These are phyloP conservation scores for Fraxinus latifolia DNA, from an alignment of 305 asterid species.

Conservation along the genomic window DNA sequence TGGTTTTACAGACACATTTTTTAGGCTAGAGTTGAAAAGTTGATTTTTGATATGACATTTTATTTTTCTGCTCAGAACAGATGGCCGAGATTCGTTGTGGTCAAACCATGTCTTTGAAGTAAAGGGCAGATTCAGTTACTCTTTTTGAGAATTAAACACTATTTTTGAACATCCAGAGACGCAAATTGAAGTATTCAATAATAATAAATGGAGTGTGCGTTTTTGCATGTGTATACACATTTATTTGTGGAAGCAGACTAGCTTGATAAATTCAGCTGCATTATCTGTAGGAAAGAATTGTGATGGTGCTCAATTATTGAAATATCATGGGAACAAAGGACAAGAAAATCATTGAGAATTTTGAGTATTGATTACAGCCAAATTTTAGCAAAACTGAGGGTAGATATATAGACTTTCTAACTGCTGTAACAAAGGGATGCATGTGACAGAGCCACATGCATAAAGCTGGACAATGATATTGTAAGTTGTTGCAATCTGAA, in stretches of 20 bases:
- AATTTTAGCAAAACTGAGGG: background rate
- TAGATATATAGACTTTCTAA: background rate
- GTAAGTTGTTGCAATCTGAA: background rate
- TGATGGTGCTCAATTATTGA: background rate
- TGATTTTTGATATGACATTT: background rate
- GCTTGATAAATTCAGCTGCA: background rate
- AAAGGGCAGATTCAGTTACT: background rate
- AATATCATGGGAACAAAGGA: background rate
- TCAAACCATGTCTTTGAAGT: background rate
- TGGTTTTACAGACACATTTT: background rate
- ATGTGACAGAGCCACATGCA: background rate
- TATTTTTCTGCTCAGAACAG: background rate
- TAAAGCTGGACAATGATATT: background rate
- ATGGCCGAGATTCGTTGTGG: background rate
- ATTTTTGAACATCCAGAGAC: background rate
- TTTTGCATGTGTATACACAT: background rate
- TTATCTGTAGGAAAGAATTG: background rate
- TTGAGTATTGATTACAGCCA: background rate
- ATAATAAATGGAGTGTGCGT: background rate
- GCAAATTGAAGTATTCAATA: background rate
- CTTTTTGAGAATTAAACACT: background rate
- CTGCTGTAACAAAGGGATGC: background rate
- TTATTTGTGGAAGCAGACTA: background rate
- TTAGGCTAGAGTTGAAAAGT: background rate
- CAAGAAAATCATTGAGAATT: background rate